Conservation (phyloP, 352 stramenopile genomes). For the Globisporangium sylvaticum region DNA sequence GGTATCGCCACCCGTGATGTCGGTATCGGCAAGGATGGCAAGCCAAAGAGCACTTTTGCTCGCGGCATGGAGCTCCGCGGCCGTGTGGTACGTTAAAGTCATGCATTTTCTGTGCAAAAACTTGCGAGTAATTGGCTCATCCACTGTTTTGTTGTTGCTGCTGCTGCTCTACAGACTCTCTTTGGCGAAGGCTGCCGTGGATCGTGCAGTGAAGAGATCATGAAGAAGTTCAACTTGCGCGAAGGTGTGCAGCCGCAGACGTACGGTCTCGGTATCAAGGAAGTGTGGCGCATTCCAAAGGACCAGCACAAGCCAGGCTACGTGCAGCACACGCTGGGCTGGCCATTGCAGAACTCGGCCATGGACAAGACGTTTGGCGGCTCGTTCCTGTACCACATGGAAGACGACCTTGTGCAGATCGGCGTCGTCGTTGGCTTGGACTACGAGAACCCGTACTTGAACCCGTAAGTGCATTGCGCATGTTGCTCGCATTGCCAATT, state of each 20-base stretch:
- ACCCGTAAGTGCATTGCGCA: slow-evolving; percentile 51
- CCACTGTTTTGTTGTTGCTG: too few species aligned
- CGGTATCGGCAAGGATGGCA: slow-evolving; percentile 95
- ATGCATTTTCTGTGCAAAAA: too few species aligned
- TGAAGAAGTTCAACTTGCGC: slow-evolving; percentile 95
- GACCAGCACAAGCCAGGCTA: slow-evolving; percentile 92
- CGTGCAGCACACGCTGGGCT: slow-evolving; percentile 98
- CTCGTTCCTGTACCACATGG: slow-evolving; percentile 99
- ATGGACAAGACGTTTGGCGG: slow-evolving; percentile 96
- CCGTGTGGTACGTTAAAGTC: slow-evolving; percentile 30
- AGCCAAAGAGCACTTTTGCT: slow-evolving; percentile 95
- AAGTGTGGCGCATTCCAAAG: slow-evolving; percentile 91
- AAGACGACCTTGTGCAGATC: slow-evolving; percentile 93
- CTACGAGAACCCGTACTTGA: slow-evolving; percentile 99
- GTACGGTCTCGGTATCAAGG: slow-evolving; percentile 99
- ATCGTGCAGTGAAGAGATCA: slow-evolving; percentile 96
- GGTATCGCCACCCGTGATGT: slow-evolving; percentile 99
- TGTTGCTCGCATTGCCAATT: too few species aligned
- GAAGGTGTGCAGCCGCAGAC: slow-evolving; percentile 91
- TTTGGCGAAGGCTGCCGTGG: slow-evolving; percentile 98
- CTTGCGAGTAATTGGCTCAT: too few species aligned
- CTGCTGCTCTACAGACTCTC: slow-evolving; percentile 54
- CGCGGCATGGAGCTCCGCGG: slow-evolving; percentile 96
- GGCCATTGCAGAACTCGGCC: slow-evolving; percentile 90
- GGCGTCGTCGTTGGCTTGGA: slow-evolving; percentile 97